Evolutionary conservation across 306 rosid species (phyloP).

Genomic region (Vigna nakashimae): DNA sequence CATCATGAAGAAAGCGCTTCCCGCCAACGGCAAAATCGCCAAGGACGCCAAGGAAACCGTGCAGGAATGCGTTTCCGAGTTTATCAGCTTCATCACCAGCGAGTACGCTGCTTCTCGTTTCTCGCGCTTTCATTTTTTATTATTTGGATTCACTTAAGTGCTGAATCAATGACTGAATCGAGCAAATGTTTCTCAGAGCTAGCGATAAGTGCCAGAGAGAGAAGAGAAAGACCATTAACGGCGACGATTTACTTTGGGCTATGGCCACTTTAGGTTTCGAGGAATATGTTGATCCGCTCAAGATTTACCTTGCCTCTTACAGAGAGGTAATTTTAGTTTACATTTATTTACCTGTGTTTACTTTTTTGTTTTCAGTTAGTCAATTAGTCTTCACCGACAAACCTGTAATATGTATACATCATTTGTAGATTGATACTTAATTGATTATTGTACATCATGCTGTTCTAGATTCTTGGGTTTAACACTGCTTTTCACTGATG

Average conservation of each 20-base stretch:
- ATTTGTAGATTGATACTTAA: neutral
- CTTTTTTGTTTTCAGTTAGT: neutral
- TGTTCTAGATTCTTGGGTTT: neutral
- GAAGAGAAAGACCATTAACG: conserved; percentile 90
- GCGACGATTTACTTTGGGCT: conserved; percentile 94
- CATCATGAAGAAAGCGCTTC: conserved; percentile 93
- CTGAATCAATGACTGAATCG: neutral
- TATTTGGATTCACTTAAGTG: neutral
- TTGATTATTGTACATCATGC: neutral
- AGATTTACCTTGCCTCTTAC: conserved; percentile 68
- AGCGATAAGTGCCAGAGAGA: conserved; percentile 94
- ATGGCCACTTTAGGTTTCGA: conserved; percentile 90
- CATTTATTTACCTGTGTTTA: neutral
- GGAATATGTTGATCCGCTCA: conserved; percentile 84
- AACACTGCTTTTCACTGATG: conserved; percentile 39
- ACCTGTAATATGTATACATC: neutral
- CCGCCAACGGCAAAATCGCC: conserved; percentile 86
- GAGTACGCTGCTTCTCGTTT: conserved; percentile 55
- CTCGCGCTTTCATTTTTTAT: neutral
- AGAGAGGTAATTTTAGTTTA: conserved; percentile 62
- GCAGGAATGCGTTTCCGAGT: conserved; percentile 91
- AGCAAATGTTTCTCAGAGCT: conserved; percentile 56
- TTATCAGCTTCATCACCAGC: conserved; percentile 92
- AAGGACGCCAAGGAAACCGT: conserved; percentile 94
- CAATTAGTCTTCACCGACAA: neutral